Evolutionary conservation across 352 stramenopile species (phyloP).

Genomic region (Phytophthora europaea): DNA sequence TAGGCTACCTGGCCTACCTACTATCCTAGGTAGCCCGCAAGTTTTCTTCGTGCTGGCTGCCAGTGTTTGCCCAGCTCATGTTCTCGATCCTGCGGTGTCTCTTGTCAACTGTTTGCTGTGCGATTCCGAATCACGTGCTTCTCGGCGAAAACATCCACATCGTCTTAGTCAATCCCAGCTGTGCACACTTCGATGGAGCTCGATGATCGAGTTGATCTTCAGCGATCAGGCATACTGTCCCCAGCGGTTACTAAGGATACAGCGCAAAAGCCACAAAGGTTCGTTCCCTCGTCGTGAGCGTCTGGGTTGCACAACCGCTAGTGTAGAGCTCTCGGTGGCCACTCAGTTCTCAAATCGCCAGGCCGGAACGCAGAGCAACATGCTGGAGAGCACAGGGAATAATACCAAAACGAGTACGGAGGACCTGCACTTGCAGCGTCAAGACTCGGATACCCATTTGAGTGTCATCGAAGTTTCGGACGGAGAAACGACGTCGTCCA

Average conservation of each 20-base stretch:
- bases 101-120: not conserved
- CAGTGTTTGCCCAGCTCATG: not conserved
- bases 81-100: not conserved
- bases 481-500: constrained; percentile 5
- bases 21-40: no score
- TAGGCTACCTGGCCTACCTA: no score
- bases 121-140: not conserved
- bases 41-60: not conserved
- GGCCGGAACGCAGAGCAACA: not conserved
- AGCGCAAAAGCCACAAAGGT: not conserved
- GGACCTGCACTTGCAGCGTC: not conserved
- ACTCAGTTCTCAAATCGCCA: constrained; percentile 19
- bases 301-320: not conserved
- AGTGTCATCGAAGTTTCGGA: constrained; percentile 32
- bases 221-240: not conserved
- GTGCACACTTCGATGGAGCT: not conserved
- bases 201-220: not conserved
- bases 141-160: constrained; percentile 15
- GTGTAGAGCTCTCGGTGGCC: not conserved
- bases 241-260: not conserved
- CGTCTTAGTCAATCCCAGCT: constrained; percentile 23
- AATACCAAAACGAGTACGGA: not conserved
- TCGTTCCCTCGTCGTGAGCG: constrained; percentile 12
- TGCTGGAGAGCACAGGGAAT: constrained; percentile 16
- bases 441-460: constrained; percentile 10